phyloP scores from a whole-genome alignment of 768 basidiomycete genomes.

The Scleroderma citrinum region DNA sequence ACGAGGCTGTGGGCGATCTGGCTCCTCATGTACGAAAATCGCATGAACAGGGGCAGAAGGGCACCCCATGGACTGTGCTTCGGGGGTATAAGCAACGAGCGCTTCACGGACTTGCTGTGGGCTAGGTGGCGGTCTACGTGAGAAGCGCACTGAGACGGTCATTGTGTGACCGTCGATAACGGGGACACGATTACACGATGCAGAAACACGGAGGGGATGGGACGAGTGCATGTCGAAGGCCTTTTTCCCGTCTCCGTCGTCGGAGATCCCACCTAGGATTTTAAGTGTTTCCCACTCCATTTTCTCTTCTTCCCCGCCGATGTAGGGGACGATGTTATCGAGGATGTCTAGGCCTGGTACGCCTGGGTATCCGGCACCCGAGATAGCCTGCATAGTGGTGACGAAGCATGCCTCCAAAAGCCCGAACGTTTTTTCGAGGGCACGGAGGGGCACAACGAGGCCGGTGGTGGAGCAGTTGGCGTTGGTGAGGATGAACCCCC shows the following conservation, averaged over 20 bases:
- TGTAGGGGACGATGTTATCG: slow-evolving; percentile 95
- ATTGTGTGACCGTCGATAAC: slow-evolving; percentile 95
- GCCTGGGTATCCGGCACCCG: slow-evolving; percentile 97
- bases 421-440: slow-evolving; percentile 86
- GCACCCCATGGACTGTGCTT: slow-evolving; percentile 66
- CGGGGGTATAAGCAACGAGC: slow-evolving; percentile 65
- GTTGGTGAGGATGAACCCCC: slow-evolving; percentile 96
- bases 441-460: slow-evolving; percentile 83
- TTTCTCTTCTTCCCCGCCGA: slow-evolving; percentile 93
- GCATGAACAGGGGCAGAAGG: slow-evolving; percentile 83
- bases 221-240: slow-evolving; percentile 80
- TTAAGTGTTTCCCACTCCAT: slow-evolving; percentile 99
- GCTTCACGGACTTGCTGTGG: slow-evolving; percentile 86
- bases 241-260: slow-evolving; percentile 43
- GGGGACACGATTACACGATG: slow-evolving; percentile 90
- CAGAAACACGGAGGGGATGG: slow-evolving; percentile 85
- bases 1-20: slow-evolving; percentile 90
- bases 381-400: slow-evolving; percentile 97
- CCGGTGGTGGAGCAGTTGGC: slow-evolving; percentile 98
- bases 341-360: slow-evolving; percentile 84
- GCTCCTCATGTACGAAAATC: slow-evolving; percentile 88
- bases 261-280: slow-evolving; percentile 80
- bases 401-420: slow-evolving; percentile 89
- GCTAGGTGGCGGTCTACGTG: slow-evolving; percentile 71
- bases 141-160: slow-evolving; percentile 83